phyloP scores from a whole-genome alignment of 805 yeast species.

The Ogataea paraovalis region DNA sequence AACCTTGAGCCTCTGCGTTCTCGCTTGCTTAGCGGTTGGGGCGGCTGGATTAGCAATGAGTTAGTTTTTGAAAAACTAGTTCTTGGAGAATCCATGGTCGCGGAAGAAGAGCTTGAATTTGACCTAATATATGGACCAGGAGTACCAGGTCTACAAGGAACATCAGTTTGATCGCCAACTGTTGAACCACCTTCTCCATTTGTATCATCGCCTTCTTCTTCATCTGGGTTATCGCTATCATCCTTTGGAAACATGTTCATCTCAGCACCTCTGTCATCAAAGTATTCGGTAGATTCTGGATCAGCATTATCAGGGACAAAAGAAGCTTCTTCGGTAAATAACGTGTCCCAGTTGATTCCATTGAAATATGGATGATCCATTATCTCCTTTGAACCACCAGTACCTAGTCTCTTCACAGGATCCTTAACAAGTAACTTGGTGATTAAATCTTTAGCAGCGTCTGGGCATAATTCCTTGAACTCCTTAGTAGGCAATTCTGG shows the following conservation, averaged over 20 bases:
- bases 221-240: slow-evolving; percentile 30
- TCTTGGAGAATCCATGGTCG: slow-evolving; percentile 28
- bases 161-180: slow-evolving; percentile 8
- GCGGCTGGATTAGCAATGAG: slow-evolving; percentile 18
- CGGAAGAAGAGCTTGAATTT: slow-evolving; percentile 24
- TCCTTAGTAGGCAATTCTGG: slow-evolving; percentile 62
- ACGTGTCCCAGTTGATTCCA: slow-evolving; percentile 66
- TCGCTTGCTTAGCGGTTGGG: slow-evolving; percentile 41
- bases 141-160: not conserved
- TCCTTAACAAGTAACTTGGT: slow-evolving; percentile 55
- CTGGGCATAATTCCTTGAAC: slow-evolving; percentile 47
- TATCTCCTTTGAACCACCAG: slow-evolving; percentile 75
- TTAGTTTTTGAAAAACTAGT: slow-evolving; percentile 24
- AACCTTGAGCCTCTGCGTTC: slow-evolving; percentile 73
- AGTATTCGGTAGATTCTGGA: slow-evolving; percentile 88
- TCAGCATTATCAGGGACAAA: slow-evolving; percentile 77
- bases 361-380: slow-evolving; percentile 73
- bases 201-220: slow-evolving; percentile 29
- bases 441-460: slow-evolving; percentile 73
- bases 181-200: slow-evolving; percentile 7
- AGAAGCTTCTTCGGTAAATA: slow-evolving; percentile 69
- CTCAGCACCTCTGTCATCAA: slow-evolving; percentile 86
- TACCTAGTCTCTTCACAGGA: slow-evolving; percentile 69
- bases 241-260: slow-evolving; percentile 56
- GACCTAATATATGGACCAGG: slow-evolving; percentile 10